Conservation (phyloP, 2,329 filamentous ascomycete species). For the Fusarium neocosmosporiellum region DNA sequence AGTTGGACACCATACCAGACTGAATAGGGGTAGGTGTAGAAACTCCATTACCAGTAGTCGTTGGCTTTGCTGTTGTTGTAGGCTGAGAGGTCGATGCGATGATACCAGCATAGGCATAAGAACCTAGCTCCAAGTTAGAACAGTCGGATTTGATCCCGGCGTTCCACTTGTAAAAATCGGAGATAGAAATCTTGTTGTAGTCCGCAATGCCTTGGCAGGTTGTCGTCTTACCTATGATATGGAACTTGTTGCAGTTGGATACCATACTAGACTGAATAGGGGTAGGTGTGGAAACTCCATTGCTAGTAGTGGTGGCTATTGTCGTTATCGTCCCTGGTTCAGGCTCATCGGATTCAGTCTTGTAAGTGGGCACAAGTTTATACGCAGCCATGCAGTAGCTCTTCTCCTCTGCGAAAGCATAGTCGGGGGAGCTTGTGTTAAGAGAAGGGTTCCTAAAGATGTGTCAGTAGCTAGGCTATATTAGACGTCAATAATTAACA, state of each 20-base stretch:
- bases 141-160: background rate
- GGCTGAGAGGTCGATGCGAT: background rate
- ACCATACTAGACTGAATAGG: constrained; percentile 2
- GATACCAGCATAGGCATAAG: background rate
- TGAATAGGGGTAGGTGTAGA: background rate
- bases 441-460: constrained; percentile 2
- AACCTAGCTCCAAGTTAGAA: background rate
- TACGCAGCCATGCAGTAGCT: constrained; percentile 4
- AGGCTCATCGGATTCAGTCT: background rate
- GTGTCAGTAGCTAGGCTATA: background rate
- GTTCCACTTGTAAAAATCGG: constrained; percentile 10
- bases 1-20: background rate
- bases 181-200: background rate
- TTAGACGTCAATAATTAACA: too few species aligned
- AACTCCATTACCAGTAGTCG: background rate
- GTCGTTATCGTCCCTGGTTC: too few species aligned
- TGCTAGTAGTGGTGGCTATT: too few species aligned
- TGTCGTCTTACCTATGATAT: background rate
- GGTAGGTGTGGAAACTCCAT: too few species aligned
- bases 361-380: background rate
- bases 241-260: constrained; percentile 7
- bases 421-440: background rate
- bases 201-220: background rate
- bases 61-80: background rate
- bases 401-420: background rate